Conservation (phyloP, 2,329 filamentous ascomycete species). For the Aspergillus sp. region DNA sequence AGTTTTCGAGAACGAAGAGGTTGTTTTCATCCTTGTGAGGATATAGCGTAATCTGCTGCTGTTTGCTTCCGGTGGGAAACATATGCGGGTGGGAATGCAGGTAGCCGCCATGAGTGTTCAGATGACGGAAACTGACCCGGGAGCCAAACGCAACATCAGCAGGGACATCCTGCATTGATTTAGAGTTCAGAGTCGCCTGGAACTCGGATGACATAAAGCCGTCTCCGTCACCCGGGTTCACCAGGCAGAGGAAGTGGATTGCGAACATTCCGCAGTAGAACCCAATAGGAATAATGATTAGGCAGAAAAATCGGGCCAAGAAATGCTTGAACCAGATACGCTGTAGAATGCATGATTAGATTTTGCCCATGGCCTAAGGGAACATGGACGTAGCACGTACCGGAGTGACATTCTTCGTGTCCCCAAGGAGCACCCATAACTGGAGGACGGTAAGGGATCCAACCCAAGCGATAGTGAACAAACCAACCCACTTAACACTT, state of each 20-base stretch:
- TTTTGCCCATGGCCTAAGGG: background rate
- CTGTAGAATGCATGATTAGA: slow-evolving; percentile 29
- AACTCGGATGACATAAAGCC: slow-evolving; percentile 99
- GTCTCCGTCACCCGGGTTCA: slow-evolving; percentile 93
- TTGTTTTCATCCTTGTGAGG: slow-evolving; percentile 99
- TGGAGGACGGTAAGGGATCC: slow-evolving; percentile 83
- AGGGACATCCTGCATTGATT: slow-evolving; percentile 90
- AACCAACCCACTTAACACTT: slow-evolving; percentile 97
- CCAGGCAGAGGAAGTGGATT: slow-evolving; percentile 87
- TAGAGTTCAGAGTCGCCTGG: slow-evolving; percentile 92
- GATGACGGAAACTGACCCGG: slow-evolving; percentile 76
- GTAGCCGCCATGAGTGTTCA: slow-evolving; percentile 96
- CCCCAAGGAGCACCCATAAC: slow-evolving; percentile 89
- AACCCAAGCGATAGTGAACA: slow-evolving; percentile 98
- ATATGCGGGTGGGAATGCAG: slow-evolving; percentile 94
- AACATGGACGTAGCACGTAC: slow-evolving; percentile 35
- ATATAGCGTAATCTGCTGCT: slow-evolving; percentile 96
- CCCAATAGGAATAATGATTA: slow-evolving; percentile 76
- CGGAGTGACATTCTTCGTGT: slow-evolving; percentile 74
- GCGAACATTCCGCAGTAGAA: slow-evolving; percentile 98
- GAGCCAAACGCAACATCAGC: slow-evolving; percentile 88
- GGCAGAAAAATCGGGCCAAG: slow-evolving; percentile 78
- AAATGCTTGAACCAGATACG: slow-evolving; percentile 90
- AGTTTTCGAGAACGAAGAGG: slow-evolving; percentile 86
- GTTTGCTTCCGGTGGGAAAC: slow-evolving; percentile 96